phyloP scores from a whole-genome alignment of 2,329 filamentous ascomycete genomes.

The Parafenestella ontariensis region DNA sequence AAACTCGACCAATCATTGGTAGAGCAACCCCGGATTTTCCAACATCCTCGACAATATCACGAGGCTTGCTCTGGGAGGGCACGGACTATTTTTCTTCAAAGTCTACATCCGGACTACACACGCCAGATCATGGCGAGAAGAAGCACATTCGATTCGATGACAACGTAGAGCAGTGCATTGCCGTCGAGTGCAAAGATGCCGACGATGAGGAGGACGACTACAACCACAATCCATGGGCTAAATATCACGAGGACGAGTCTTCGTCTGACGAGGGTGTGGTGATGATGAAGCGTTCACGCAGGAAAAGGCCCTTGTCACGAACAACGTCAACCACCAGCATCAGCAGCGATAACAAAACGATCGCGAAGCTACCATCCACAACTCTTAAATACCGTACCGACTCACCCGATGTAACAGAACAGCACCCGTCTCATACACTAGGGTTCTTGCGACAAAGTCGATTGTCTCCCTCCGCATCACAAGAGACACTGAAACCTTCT shows the following conservation, averaged over 20 bases:
- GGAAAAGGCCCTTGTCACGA: conserved; percentile 58
- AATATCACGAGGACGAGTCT: conserved; percentile 56
- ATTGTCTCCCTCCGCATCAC: conserved; percentile 77
- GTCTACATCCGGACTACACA: conserved; percentile 74
- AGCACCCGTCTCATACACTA: conserved; percentile 53
- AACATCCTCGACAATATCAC: conserved; percentile 68
- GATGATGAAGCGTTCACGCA: conserved; percentile 76
- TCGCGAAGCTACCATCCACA: conserved; percentile 85
- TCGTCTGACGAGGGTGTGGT: conserved; percentile 77
- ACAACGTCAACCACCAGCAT: conserved; percentile 64
- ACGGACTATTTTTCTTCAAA: conserved; percentile 71
- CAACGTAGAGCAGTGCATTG: conserved; percentile 94
- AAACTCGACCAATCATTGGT: conserved; percentile 63
- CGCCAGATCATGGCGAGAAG: conserved; percentile 66
- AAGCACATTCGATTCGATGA: conserved; percentile 97
- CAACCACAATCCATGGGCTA: conserved; percentile 49
- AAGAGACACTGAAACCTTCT: conserved; percentile 79
- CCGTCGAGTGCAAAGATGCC: conserved; percentile 83
- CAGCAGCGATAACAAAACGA: conserved; percentile 76
- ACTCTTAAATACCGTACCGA: conserved; percentile 85
- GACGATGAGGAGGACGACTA: conserved; percentile 67
- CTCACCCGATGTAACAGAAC: conserved; percentile 70
- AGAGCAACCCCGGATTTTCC: conserved; percentile 74
- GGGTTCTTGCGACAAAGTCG: conserved; percentile 55
- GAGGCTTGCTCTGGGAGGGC: conserved; percentile 67